These are phyloP conservation scores for Pseudogymnoascus pannorum DNA, from an alignment of 2,329 filamentous ascomycete genomes.

Conservation along the genomic window DNA sequence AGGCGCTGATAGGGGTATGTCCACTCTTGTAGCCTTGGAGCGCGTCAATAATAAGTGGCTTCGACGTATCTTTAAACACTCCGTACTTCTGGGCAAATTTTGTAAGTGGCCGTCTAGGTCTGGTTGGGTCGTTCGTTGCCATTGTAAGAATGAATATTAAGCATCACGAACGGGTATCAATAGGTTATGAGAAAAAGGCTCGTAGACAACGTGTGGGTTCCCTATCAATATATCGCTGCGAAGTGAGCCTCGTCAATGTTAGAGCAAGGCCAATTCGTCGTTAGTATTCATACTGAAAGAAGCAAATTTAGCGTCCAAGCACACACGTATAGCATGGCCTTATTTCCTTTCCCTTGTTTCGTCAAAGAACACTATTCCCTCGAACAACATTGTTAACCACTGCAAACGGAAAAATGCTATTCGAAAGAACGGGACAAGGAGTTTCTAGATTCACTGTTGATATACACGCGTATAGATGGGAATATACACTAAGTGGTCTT, in stretches of 20 bases:
- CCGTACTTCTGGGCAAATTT: neutral
- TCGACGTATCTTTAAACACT: neutral
- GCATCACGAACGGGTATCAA: neutral
- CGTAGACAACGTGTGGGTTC: neutral
- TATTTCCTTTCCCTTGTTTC: neutral
- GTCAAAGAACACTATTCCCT: neutral
- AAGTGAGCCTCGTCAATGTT: neutral
- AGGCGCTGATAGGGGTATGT: neutral
- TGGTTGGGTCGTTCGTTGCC: neutral
- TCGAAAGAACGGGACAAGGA: neutral
- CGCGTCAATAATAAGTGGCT: neutral
- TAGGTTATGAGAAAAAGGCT: neutral
- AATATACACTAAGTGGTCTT: neutral
- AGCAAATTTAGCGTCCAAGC: neutral
- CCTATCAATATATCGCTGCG: neutral
- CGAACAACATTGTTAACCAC: neutral
- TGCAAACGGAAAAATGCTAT: neutral
- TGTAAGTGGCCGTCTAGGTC: neutral
- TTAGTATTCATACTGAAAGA: neutral
- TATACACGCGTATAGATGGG: neutral
- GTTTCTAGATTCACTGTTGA: constrained; percentile 1
- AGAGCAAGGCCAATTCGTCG: neutral
- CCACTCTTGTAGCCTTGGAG: constrained; percentile 3
- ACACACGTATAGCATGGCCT: neutral
- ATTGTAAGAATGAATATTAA: neutral